Base-by-base conservation (phyloP, 2,329 filamentous ascomycete species). In the Cladosporium sp. region DNA sequence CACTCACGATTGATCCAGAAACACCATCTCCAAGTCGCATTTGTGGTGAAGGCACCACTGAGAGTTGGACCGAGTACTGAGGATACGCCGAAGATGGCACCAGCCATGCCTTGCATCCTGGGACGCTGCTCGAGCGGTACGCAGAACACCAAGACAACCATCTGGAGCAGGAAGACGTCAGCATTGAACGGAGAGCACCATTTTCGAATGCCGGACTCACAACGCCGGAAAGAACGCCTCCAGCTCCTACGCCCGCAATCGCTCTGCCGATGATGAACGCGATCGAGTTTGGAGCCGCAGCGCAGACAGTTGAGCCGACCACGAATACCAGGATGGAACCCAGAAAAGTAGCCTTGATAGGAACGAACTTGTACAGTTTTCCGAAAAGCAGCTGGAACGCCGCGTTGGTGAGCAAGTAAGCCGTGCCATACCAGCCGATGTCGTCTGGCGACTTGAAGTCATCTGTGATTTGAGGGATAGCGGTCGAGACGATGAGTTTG, bases 261-360 rank as follows among this genome's bases (percentile, higher is more conserved):
- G 82, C 82, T 65, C 84, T 78, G 11, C 84, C 84, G 50, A 85
- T 74, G 69, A 86, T 84, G 37, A 86, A 72, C 18, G 82, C 79
- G 2, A 72, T 78, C 5, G 80, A 83, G 68, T 79, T 83, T 14
- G 82, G 82, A 8, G 83, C 83, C 31, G 80, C 77, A 69, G 80
- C 84, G 67, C 83, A 85, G 63, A 86, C 75, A 14, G 82, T 74
- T n/a, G 80, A 82, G 21, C 84, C 84, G 61, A 85, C 65, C 70
- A 84, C 82, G 72, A 85, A 85, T 71, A 83, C 79, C 66, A 76
- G 69, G 28, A 84, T 75, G 0, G 80, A 79, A 18, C 68, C 67
- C 10, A 84, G 68, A 70, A 79, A 84, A 52, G 33, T 23, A 77
- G 77, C 81, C 72, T 84, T 85, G 71, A 80, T 72, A 1, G 72